Evolutionary conservation across 495 filamentous ascomycete genomes (phyloP).

Genomic region (Parathielavia appendiculata): DNA sequence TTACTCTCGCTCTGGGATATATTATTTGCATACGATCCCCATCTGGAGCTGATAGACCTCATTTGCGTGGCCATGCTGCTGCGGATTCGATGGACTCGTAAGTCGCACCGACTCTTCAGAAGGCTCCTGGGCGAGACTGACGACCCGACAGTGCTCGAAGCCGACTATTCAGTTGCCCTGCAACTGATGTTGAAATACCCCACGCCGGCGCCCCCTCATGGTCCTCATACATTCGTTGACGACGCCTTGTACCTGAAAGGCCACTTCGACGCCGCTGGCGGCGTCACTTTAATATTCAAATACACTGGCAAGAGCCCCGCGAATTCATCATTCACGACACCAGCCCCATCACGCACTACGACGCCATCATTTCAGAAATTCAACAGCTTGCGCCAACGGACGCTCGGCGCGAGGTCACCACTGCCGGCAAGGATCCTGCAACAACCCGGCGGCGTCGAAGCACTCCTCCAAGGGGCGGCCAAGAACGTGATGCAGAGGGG

Average conservation of each 20-base stretch:
- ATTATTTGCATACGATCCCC: slow-evolving; percentile 82
- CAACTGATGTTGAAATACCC: slow-evolving; percentile 80
- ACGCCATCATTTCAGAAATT: slow-evolving; percentile 32
- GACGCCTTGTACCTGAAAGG: slow-evolving; percentile 83
- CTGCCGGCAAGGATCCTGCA: slow-evolving; percentile 53
- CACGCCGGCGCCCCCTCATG: slow-evolving; percentile 54
- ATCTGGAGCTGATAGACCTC: slow-evolving; percentile 75
- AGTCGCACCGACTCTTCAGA: slow-evolving; percentile 30
- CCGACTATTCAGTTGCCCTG: slow-evolving; percentile 79
- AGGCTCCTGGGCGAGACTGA: slow-evolving; percentile 13
- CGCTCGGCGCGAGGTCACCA: slow-evolving; percentile 42
- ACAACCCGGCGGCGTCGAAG: slow-evolving; percentile 63
- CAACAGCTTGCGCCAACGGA: slow-evolving; percentile 31
- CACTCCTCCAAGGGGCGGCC: slow-evolving; percentile 78
- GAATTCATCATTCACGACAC: slow-evolving; percentile 35
- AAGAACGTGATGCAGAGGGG: slow-evolving; percentile 74
- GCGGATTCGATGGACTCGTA: slow-evolving; percentile 84
- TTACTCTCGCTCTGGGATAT: slow-evolving; percentile 83
- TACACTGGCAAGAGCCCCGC: slow-evolving; percentile 68
- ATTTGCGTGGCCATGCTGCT: slow-evolving; percentile 93
- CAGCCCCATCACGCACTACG: slow-evolving; percentile 33
- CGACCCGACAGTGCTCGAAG: slow-evolving; percentile 63
- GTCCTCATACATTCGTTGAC: slow-evolving; percentile 71
- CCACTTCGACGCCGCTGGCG: slow-evolving; percentile 68
- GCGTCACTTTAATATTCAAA: slow-evolving; percentile 69